Evolutionary conservation across 108 stramenopile species (phyloP).

Genomic region (Pelagomonas calceolata): DNA sequence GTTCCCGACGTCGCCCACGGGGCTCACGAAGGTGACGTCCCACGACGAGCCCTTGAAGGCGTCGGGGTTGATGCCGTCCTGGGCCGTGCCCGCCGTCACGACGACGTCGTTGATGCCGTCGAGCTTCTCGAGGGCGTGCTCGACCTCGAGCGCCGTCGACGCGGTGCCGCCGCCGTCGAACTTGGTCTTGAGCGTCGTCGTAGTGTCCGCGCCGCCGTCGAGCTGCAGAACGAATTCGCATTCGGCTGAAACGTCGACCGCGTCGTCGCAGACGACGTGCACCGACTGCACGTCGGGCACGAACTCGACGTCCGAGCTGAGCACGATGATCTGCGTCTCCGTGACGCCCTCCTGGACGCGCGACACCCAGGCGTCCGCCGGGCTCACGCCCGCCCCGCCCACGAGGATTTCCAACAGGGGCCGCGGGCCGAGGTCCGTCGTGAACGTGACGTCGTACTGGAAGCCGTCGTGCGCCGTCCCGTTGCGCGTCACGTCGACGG

Average conservation of each 20-base stretch:
- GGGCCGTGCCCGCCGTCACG: constrained; percentile 8
- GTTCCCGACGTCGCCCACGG: constrained; percentile 49
- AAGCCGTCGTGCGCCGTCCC: neutral
- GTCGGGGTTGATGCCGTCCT: neutral
- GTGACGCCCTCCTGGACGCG: constrained; percentile 41
- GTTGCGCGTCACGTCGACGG: constrained; percentile 40
- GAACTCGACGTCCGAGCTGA: constrained; percentile 46
- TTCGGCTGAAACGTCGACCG: too few species aligned
- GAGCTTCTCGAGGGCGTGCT: constrained; percentile 22
- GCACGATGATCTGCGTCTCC: constrained; percentile 61
- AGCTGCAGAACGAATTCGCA: neutral
- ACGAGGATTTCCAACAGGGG: constrained; percentile 31
- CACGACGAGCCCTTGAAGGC: constrained; percentile 8
- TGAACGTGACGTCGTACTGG: constrained; percentile 37
- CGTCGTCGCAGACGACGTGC: too few species aligned
- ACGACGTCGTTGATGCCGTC: constrained; percentile 25
- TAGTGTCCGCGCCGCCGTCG: constrained; percentile 4
- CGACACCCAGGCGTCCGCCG: constrained; percentile 27
- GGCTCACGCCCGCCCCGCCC: constrained; percentile 9
- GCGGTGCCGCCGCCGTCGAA: constrained; percentile 18
- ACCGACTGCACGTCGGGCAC: constrained; percentile 50
- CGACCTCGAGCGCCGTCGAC: constrained; percentile 13
- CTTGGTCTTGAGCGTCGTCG: neutral
- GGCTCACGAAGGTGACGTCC: constrained; percentile 49
- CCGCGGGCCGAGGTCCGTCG: constrained; percentile 33